Percentiles rank a stretch among this genome's conserved stretches.
Evolutionary conservation across 306 rosid genomes (phyloP).

Genomic region (Chamaecrista fasciculata): DNA sequence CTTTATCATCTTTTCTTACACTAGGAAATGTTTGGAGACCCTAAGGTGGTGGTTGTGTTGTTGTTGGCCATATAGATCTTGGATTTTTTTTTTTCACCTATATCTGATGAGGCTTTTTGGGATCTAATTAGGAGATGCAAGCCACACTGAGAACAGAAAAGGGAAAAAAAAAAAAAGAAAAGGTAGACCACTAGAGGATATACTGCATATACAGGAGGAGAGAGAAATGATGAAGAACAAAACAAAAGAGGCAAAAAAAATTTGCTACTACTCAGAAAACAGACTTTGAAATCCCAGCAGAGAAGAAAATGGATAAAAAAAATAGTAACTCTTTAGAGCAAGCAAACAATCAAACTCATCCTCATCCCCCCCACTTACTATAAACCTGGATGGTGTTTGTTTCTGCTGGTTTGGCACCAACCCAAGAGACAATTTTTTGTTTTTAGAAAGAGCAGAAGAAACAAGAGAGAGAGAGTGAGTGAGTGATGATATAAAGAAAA

Average conservation of each 20-base stretch:
- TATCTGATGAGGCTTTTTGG: slow-evolving; percentile 27
- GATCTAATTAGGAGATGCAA: slow-evolving; percentile 38
- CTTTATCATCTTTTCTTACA: slow-evolving; percentile 45
- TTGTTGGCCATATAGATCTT: slow-evolving; percentile 50
- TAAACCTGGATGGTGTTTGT: slow-evolving; percentile 41
- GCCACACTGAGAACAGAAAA: neutral
- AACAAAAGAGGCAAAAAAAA: slow-evolving; percentile 34
- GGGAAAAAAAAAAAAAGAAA: too few relatives aligned
- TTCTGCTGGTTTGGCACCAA: slow-evolving; percentile 72
- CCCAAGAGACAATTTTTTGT: slow-evolving; percentile 72
- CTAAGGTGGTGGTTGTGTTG: slow-evolving; percentile 33
- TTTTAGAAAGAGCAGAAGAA: slow-evolving; percentile 47
- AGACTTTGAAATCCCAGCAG: slow-evolving; percentile 28
- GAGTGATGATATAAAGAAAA: slow-evolving; percentile 38
- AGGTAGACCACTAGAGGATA: slow-evolving; percentile 23
- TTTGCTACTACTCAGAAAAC: slow-evolving; percentile 28
- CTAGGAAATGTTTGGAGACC: slow-evolving; percentile 26
- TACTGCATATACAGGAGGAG: slow-evolving; percentile 24
- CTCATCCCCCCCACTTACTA: slow-evolving; percentile 17
- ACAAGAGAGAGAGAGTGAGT: slow-evolving; percentile 41
- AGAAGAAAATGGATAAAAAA: slow-evolving; percentile 28
- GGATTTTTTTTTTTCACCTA: slow-evolving; percentile 36
- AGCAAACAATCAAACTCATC: slow-evolving; percentile 30
- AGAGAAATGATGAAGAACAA: slow-evolving; percentile 27
- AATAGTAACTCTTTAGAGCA: slow-evolving; percentile 25